Evolutionary conservation across 495 filamentous ascomycete genomes (phyloP).

Genomic region (Elasticomyces elasticus): DNA sequence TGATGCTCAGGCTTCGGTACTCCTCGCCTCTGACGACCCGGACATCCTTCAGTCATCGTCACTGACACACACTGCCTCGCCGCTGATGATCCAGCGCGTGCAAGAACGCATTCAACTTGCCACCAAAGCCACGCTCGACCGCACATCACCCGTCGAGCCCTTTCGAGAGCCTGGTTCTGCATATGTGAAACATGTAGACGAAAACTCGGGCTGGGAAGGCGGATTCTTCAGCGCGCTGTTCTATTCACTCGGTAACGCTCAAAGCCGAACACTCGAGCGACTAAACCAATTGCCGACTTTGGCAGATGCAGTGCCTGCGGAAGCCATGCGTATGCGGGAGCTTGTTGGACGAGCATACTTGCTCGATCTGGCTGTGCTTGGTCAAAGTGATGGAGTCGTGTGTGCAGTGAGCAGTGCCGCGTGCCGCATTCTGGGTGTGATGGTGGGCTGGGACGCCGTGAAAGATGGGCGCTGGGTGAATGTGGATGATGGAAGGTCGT

Average conservation of each 20-base stretch:
- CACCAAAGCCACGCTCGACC: constrained; percentile 42
- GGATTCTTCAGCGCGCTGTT: constrained; percentile 64
- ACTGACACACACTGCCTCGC: constrained; percentile 28
- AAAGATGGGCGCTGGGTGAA: constrained; percentile 52
- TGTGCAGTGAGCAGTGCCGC: constrained; percentile 57
- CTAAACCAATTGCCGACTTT: background rate
- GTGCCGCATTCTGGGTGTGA: constrained; percentile 60
- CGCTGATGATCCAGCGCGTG: constrained; percentile 33
- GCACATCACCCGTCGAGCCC: constrained; percentile 14
- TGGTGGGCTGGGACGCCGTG: constrained; percentile 71
- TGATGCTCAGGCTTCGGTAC: constrained; percentile 26
- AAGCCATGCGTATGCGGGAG: constrained; percentile 48
- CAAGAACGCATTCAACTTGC: constrained; percentile 59
- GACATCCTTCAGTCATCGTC: constrained; percentile 51
- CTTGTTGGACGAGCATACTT: constrained; percentile 61
- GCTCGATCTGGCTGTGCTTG: constrained; percentile 59
- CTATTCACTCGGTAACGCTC: constrained; percentile 47
- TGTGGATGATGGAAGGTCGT: constrained; percentile 49
- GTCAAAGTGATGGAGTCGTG: constrained; percentile 51
- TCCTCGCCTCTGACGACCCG: constrained; percentile 64
- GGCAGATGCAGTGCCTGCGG: constrained; percentile 34
- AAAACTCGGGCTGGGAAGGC: constrained; percentile 63
- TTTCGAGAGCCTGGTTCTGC: constrained; percentile 31
- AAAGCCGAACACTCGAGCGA: background rate
- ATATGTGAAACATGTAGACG: constrained; percentile 50